Conservation (phyloP, 2,329 filamentous ascomycete species). For the Thelonectria blattea region DNA sequence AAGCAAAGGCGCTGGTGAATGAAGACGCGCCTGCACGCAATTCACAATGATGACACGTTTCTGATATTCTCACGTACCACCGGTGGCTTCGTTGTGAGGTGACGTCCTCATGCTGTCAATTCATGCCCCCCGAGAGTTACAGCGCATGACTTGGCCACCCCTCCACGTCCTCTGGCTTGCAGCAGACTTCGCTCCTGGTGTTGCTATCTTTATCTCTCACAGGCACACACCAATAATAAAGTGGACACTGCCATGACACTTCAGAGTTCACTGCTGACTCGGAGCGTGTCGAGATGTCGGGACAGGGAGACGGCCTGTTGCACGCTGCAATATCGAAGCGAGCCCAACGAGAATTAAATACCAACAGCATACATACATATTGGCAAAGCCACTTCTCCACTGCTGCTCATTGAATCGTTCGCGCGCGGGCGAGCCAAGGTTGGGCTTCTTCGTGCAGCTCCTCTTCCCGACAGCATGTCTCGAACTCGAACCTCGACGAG, state of each 20-base stretch:
- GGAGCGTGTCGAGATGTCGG: background rate
- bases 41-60: no score
- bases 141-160: background rate
- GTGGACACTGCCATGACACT: background rate
- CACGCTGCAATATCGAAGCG: background rate
- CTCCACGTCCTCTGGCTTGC: background rate
- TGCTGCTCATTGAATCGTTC: background rate
- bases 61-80: no score
- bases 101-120: background rate
- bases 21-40: no score
- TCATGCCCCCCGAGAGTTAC: background rate
- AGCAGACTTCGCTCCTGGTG: background rate
- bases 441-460: background rate
- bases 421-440: background rate
- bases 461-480: background rate
- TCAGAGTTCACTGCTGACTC: background rate
- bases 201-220: conserved; percentile 4
- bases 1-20: no score
- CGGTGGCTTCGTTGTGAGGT: background rate
- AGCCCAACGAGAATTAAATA: background rate
- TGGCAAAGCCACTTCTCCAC: background rate
- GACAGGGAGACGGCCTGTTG: no score
- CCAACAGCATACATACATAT: no score
- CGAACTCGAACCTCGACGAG: background rate
- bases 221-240: background rate